phyloP scores from a whole-genome alignment of 257 asterid genomes.

The Solanum peruvianum region DNA sequence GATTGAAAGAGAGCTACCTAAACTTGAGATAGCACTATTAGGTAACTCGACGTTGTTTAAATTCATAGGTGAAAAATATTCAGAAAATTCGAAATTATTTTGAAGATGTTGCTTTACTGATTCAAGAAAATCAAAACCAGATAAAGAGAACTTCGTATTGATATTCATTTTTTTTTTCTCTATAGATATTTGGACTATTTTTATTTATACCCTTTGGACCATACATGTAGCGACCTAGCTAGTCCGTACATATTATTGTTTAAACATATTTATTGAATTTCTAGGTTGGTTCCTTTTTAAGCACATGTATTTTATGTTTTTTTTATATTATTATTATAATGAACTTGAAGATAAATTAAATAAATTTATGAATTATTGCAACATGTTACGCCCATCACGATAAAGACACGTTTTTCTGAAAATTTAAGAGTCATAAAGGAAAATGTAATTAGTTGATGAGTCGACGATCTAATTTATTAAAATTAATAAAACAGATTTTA shows the following conservation, averaged over 20 bases:
- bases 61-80: background rate
- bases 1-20: conserved; percentile 4
- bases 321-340: background rate
- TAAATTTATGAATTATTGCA: background rate
- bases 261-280: background rate
- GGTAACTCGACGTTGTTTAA: background rate
- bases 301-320: background rate
- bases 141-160: background rate
- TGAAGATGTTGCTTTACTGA: conserved; percentile 20
- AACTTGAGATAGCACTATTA: background rate
- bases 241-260: background rate
- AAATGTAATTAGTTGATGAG: no score
- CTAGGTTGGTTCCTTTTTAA: background rate
- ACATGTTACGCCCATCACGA: background rate
- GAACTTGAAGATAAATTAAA: background rate
- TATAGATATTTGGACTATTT: background rate
- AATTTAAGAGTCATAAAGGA: no score
- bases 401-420: background rate
- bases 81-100: conserved; percentile 4
- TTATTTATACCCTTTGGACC: background rate
- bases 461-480: no score
- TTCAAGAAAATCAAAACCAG: conserved; percentile 13
- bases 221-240: background rate
- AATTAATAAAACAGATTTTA: no score
- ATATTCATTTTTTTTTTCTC: background rate